Percentiles rank a stretch among this genome's conserved stretches.
phyloP scores from a whole-genome alignment of 768 basidiomycete species.

The Dioszegia hungarica region DNA sequence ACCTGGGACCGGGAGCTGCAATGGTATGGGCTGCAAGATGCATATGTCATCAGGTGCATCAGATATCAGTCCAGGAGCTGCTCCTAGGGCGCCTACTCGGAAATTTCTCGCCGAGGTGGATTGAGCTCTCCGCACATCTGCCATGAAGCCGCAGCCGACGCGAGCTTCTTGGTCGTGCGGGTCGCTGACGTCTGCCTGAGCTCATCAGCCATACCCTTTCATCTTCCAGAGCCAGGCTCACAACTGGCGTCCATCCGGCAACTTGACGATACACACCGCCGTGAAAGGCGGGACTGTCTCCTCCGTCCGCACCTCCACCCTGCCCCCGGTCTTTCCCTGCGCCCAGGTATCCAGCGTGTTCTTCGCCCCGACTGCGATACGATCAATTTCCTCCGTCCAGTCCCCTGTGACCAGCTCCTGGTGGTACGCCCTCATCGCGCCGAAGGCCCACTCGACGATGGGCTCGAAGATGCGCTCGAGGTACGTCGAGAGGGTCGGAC shows the following conservation, averaged over 20 bases:
- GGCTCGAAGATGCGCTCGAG: slow-evolving; percentile 2
- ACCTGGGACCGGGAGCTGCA: too few species aligned
- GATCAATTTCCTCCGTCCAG: neutral
- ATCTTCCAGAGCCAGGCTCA: neutral
- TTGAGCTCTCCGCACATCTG: slow-evolving; percentile 5
- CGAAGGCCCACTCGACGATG: neutral
- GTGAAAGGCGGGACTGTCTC: too few species aligned
- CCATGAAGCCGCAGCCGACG: slow-evolving; percentile 2
- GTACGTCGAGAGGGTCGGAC: neutral
- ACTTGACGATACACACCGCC: neutral
- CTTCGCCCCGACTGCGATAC: neutral
- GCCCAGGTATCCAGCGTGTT: neutral
- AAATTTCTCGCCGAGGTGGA: too few species aligned
- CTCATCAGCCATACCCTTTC: neutral
- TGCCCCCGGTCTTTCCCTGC: neutral
- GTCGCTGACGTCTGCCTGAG: neutral
- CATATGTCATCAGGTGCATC: too few species aligned
- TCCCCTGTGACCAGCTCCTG: neutral
- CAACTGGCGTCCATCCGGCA: neutral
- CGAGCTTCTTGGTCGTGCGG: neutral
- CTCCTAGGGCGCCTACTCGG: too few species aligned
- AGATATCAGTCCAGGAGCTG: too few species aligned
- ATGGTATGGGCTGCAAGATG: too few species aligned
- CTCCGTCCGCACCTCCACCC: too few species aligned
- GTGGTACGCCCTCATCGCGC: neutral